These are phyloP conservation scores for Hyphopichia pseudoburtonii DNA, from an alignment of 1,139 yeast genomes.

Conservation along the genomic window DNA sequence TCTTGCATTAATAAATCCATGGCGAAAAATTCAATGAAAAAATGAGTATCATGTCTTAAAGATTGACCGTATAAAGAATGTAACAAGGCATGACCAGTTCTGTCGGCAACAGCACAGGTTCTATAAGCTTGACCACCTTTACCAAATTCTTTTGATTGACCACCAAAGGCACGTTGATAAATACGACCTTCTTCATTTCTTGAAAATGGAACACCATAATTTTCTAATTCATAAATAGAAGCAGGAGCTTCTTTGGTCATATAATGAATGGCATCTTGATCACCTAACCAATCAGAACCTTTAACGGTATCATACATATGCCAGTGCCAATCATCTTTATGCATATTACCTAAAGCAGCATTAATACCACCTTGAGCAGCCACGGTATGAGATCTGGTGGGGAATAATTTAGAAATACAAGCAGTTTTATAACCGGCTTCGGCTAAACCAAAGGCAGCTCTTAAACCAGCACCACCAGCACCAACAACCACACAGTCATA, in stretches of 20 bases:
- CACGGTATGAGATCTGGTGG: slow-evolving; percentile 97
- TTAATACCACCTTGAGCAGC: slow-evolving; percentile 99
- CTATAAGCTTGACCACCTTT: slow-evolving; percentile 99
- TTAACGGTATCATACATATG: slow-evolving; percentile 99
- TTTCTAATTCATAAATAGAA: slow-evolving; percentile 94
- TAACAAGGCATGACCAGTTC: slow-evolving; percentile 97
- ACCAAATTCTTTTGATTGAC: slow-evolving; percentile 93
- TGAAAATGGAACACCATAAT: slow-evolving; percentile 97
- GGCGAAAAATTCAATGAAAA: slow-evolving; percentile 96
- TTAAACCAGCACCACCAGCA: slow-evolving; percentile 98
- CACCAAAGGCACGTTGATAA: slow-evolving; percentile 99
- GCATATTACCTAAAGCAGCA: slow-evolving; percentile 98
- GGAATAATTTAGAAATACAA: slow-evolving; percentile 94
- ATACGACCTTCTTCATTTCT: slow-evolving; percentile 96
- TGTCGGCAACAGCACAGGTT: slow-evolving; percentile 98
- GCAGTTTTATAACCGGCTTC: slow-evolving; percentile 98
- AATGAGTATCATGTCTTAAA: slow-evolving; percentile 93
- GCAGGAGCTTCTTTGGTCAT: slow-evolving; percentile 98
- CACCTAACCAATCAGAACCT: slow-evolving; percentile 99
- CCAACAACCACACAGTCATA: slow-evolving; percentile 98
- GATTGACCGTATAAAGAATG: slow-evolving; percentile 98
- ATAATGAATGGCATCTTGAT: slow-evolving; percentile 98
- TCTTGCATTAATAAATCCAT: slow-evolving; percentile 92
- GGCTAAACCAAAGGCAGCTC: slow-evolving; percentile 98
- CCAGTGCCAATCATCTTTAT: slow-evolving; percentile 98